Evolutionary conservation across 768 basidiomycete species (phyloP).

Genomic region (Termitomyces sp.): DNA sequence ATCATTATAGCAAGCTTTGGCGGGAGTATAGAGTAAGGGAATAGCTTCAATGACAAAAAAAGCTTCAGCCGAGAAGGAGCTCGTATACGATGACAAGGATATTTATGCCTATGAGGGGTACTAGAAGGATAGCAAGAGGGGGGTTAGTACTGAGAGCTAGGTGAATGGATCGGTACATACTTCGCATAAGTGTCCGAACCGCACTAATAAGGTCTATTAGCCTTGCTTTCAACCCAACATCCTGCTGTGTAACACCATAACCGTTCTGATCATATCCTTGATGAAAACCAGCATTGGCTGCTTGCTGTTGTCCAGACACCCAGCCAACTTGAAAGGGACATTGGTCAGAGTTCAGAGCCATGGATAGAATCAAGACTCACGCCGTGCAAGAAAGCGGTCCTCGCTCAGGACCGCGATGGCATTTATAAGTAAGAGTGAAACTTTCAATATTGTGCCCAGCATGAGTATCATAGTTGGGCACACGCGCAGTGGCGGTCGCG

Average conservation of each 20-base stretch:
- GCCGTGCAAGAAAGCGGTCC: slow-evolving; percentile 91
- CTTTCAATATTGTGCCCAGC: slow-evolving; percentile 78
- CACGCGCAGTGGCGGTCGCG: slow-evolving; percentile 12
- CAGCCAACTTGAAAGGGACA: slow-evolving; percentile 69
- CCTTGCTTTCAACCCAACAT: slow-evolving; percentile 77
- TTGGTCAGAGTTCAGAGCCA: slow-evolving; percentile 14
- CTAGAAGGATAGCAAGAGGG: slow-evolving; percentile 35
- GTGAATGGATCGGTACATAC: slow-evolving; percentile 52
- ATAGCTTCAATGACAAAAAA: neutral
- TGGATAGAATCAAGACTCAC: slow-evolving; percentile 42
- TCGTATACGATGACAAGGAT: slow-evolving; percentile 86
- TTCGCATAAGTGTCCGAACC: slow-evolving; percentile 94
- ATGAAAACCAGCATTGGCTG: slow-evolving; percentile 52
- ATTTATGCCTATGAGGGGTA: slow-evolving; percentile 89
- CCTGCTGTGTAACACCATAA: slow-evolving; percentile 49
- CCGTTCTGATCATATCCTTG: slow-evolving; percentile 67
- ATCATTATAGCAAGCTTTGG: slow-evolving; percentile 6
- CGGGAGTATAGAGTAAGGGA: neutral
- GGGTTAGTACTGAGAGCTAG: slow-evolving; percentile 10
- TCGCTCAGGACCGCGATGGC: slow-evolving; percentile 94
- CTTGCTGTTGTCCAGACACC: slow-evolving; percentile 60
- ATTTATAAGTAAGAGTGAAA: slow-evolving; percentile 85
- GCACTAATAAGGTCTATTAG: slow-evolving; percentile 92
- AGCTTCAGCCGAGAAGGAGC: slow-evolving; percentile 55
- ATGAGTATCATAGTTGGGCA: slow-evolving; percentile 39